Evolutionary conservation across 164 flowering plant genomes (phyloP), one percentile per base, ranked within the genome.

Genomic region (Houttuynia cordata): DNA sequence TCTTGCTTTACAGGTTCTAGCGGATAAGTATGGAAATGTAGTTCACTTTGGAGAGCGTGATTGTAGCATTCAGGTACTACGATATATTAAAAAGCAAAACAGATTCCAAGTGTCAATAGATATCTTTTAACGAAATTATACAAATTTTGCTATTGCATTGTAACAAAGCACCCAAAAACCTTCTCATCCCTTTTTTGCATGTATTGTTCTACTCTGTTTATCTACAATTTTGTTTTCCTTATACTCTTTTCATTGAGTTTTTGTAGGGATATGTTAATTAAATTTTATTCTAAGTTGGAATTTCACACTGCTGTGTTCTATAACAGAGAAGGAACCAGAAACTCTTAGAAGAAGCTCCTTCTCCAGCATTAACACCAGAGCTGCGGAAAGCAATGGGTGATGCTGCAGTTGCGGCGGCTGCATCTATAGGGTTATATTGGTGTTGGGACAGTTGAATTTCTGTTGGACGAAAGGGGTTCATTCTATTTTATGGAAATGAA

Each of bases 401-500:
- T 84, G 99, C 99, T 64, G 97, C 99, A 59, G 91, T 94, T 70
- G 84, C 97, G 45, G 97, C 99, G 19, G 97, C 97, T 42, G 96
- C 96, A 61, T 94, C 97, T 52, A 94, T 94, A 59, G 99, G 99
- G 96, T 34, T 94, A 94, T 60, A 80, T 94, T 68, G 99, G 97
- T 71, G 99, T 94, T 62, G 99, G 99, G 62, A 94, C 97, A 7
- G 76, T 94, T 23, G 99, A 94, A 68, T 94, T 94, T 71, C 87
- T 94, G 62, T 67, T 94, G 80, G 99, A 94, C 75, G 97, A 94
- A 73, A 85, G 99, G 73, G 99, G 99, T 50, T 77, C 85, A 56
- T 93, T 93, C 75, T 93, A 90, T 78, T 93, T 93, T 76, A 93
- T 93, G 99, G 99, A 93, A 75, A 94, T 94, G 99, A 94, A 94